Conservation (phyloP, 345 rosid genomes). For the Populus pruinosa region DNA sequence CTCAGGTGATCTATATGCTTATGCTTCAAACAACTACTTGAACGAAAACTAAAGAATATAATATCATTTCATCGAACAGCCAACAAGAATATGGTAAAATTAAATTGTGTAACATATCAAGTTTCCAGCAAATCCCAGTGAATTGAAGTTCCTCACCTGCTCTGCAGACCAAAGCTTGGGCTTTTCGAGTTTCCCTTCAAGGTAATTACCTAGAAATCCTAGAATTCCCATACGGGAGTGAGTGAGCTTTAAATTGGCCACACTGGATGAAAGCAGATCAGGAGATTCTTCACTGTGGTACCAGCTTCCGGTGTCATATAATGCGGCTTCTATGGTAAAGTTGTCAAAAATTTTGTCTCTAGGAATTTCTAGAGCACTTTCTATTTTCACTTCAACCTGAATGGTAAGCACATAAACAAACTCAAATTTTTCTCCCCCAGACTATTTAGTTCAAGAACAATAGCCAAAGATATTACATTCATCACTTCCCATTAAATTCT, state of each 20-base stretch:
- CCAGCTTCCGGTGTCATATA: constrained; percentile 75
- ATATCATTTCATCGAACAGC: neutral
- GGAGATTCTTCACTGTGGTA: constrained; percentile 35
- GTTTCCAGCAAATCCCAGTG: neutral
- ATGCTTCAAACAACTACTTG: neutral
- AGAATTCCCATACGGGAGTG: constrained; percentile 38
- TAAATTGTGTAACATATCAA: neutral
- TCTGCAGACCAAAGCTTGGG: constrained; percentile 98
- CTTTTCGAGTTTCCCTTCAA: constrained; percentile 64
- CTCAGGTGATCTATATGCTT: neutral
- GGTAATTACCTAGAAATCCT: constrained; percentile 71
- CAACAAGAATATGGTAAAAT: neutral
- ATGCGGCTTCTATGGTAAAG: constrained; percentile 68
- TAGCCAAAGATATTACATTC: neutral
- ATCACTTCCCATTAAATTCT: neutral
- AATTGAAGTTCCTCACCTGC: constrained; percentile 52
- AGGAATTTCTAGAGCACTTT: constrained; percentile 47
- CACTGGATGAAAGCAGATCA: constrained; percentile 53
- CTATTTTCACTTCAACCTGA: constrained; percentile 93
- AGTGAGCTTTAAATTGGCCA: constrained; percentile 53
- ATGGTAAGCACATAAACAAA: constrained; percentile 4
- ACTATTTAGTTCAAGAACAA: constrained; percentile 1
- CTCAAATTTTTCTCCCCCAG: neutral
- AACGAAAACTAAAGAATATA: neutral
- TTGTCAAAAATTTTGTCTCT: constrained; percentile 48